Evolutionary conservation across 441 rosid genomes (phyloP).

Genomic region (Populus hybrid): DNA sequence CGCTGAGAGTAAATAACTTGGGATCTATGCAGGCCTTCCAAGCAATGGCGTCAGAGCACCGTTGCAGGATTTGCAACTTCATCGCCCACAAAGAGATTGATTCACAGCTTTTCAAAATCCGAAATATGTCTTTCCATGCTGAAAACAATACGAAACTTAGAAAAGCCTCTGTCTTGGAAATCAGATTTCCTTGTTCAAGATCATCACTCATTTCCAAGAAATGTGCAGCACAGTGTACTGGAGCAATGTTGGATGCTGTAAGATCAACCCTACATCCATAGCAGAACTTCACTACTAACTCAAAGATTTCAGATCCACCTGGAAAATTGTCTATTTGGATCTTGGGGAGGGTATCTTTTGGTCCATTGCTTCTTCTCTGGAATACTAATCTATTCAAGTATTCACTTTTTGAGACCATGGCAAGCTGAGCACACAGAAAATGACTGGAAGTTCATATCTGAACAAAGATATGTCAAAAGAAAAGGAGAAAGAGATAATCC

Average conservation of each 20-base stretch:
- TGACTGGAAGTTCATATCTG: neutral
- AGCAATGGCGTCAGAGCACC: slow-evolving; percentile 54
- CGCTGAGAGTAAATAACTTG: slow-evolving; percentile 14
- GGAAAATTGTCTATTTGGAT: slow-evolving; percentile 40
- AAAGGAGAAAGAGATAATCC: neutral
- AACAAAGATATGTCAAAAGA: neutral
- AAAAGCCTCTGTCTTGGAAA: slow-evolving; percentile 42
- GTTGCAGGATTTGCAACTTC: slow-evolving; percentile 34
- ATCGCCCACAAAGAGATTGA: slow-evolving; percentile 40
- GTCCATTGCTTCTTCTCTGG: slow-evolving; percentile 22
- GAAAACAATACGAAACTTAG: slow-evolving; percentile 34
- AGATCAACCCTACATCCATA: slow-evolving; percentile 52
- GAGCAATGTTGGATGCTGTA: slow-evolving; percentile 41
- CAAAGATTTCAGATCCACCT: slow-evolving; percentile 46
- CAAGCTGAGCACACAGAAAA: slow-evolving; percentile 33
- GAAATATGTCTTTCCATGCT: slow-evolving; percentile 52
- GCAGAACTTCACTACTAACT: slow-evolving; percentile 45
- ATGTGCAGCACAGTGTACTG: slow-evolving; percentile 44
- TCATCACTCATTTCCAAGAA: slow-evolving; percentile 59
- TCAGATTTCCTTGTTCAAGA: slow-evolving; percentile 42
- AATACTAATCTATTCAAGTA: slow-evolving; percentile 46
- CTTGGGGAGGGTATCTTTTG: slow-evolving; percentile 8
- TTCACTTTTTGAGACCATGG: slow-evolving; percentile 56
- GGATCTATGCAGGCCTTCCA: slow-evolving; percentile 42
- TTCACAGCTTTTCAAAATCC: slow-evolving; percentile 46